A percentile compares a stretch with the other conserved stretches of the same genome.
Conservation (phyloP, 805 yeast species). For the Saccharomyces eubayanus region DNA sequence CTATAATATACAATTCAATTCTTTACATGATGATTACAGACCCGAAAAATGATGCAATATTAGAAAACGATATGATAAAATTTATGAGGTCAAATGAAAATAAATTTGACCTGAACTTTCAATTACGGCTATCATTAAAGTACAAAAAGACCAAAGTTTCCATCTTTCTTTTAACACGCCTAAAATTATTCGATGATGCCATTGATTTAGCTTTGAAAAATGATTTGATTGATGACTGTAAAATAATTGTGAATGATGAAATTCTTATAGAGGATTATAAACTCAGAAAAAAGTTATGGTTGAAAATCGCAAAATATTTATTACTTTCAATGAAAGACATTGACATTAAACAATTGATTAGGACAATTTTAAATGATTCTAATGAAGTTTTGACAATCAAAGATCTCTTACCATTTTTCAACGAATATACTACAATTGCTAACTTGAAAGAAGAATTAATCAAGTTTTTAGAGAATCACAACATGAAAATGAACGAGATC, state of each 20-base stretch:
- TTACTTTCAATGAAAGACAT: constrained; percentile 18
- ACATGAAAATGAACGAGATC: constrained; percentile 53
- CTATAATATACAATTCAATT: constrained; percentile 59
- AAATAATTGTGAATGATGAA: constrained; percentile 29
- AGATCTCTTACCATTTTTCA: constrained; percentile 76
- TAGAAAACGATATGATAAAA: constrained; percentile 31
- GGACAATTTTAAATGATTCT: constrained; percentile 35
- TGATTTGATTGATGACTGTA: constrained; percentile 31
- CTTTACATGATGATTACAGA: constrained; percentile 54
- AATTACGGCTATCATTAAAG: constrained; percentile 63
- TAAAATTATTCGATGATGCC: constrained; percentile 73
- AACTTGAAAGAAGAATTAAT: constrained; percentile 79
- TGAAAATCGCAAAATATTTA: constrained; percentile 41
- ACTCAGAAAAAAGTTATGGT: constrained; percentile 65
- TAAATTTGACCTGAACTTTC: constrained; percentile 55
- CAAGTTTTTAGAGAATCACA: constrained; percentile 65
- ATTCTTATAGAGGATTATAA: constrained; percentile 34
- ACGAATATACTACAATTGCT: constrained; percentile 74
- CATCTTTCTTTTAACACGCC: constrained; percentile 57
- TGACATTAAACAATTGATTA: constrained; percentile 29
- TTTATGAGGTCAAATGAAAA: constrained; percentile 39
- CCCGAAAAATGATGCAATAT: constrained; percentile 12
- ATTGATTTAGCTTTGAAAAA: constrained; percentile 62
- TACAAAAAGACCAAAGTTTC: constrained; percentile 56
- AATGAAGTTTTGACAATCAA: constrained; percentile 55